Evolutionary conservation across 768 basidiomycete genomes (phyloP).

Genomic region (Arthromyces matolae): DNA sequence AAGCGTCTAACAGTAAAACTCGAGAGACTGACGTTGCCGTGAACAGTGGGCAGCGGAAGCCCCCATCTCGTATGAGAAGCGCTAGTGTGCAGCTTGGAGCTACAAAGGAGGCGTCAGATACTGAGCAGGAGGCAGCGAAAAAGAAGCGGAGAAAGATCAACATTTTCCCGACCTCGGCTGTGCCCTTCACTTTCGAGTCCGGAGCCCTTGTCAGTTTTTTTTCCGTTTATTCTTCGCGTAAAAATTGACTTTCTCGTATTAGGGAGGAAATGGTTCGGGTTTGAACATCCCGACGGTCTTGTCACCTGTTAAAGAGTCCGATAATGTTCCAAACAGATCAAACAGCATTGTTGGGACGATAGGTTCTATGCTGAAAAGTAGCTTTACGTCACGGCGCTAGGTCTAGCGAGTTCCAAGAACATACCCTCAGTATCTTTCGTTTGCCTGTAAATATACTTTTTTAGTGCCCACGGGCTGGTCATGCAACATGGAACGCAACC

Average conservation of each 20-base stretch:
- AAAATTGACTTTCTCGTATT: constrained; percentile 16
- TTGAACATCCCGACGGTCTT: constrained; percentile 64
- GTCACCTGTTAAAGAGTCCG: constrained; percentile 61
- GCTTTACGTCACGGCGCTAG: constrained; percentile 16
- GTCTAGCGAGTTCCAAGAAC: neutral
- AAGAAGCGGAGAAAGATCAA: constrained; percentile 74
- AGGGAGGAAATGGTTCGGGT: constrained; percentile 30
- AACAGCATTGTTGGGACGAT: constrained; percentile 25
- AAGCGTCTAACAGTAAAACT: constrained; percentile 3
- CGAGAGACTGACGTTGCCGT: neutral
- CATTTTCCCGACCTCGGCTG: constrained; percentile 44
- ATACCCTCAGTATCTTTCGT: too few relatives aligned
- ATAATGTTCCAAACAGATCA: constrained; percentile 47
- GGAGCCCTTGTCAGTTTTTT: constrained; percentile 28
- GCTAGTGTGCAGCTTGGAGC: constrained; percentile 10
- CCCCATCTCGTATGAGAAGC: constrained; percentile 17
- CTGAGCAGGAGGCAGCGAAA: constrained; percentile 30
- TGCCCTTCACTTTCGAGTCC: constrained; percentile 47
- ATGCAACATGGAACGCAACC: too few relatives aligned
- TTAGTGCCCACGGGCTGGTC: too few relatives aligned
- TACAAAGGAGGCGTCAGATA: constrained; percentile 3
- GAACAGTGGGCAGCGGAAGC: constrained; percentile 7
- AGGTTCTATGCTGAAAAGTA: constrained; percentile 21
- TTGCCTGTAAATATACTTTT: too few relatives aligned
- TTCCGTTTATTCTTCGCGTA: neutral